phyloP scores from a whole-genome alignment of 805 yeast species.

The Yamadazyma kitorensis region DNA sequence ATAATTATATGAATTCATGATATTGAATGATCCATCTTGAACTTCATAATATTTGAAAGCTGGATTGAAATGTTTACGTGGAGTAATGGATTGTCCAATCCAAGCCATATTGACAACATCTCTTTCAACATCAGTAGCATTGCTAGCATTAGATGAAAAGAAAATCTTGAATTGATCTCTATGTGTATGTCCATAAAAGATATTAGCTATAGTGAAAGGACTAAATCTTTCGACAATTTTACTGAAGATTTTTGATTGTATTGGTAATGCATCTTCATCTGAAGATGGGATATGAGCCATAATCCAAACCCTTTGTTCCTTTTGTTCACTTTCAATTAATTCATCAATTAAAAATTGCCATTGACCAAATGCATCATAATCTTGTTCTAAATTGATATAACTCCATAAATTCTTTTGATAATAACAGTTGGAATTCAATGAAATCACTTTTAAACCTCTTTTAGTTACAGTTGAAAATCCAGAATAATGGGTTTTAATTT shows the following conservation, averaged over 20 bases:
- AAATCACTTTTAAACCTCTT: conserved; percentile 42
- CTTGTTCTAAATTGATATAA: conserved; percentile 46
- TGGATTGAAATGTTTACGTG: conserved; percentile 58
- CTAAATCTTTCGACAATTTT: conserved; percentile 63
- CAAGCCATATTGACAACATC: conserved; percentile 56
- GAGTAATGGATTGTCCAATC: conserved; percentile 66
- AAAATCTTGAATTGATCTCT: conserved; percentile 61
- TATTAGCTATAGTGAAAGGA: conserved; percentile 65
- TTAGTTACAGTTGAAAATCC: conserved; percentile 45
- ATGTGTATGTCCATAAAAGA: conserved; percentile 72
- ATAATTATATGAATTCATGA: conserved; percentile 58
- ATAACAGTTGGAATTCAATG: conserved; percentile 66
- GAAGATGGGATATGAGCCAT: conserved; percentile 64
- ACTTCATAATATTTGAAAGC: conserved; percentile 71
- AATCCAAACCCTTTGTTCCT: conserved; percentile 66
- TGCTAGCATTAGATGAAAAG: conserved; percentile 45
- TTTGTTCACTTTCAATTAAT: conserved; percentile 52
- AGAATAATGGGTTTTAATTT: conserved; percentile 48
- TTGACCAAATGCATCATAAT: conserved; percentile 61
- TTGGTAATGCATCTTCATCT: conserved; percentile 53
- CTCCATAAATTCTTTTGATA: conserved; percentile 54
- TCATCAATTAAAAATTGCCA: conserved; percentile 60
- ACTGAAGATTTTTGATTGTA: conserved; percentile 52
- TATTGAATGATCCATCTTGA: conserved; percentile 55
- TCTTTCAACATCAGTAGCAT: conserved; percentile 36